Evolutionary conservation across 805 yeast genomes (phyloP).

Genomic region (Metschnikowia bowlesiae): DNA sequence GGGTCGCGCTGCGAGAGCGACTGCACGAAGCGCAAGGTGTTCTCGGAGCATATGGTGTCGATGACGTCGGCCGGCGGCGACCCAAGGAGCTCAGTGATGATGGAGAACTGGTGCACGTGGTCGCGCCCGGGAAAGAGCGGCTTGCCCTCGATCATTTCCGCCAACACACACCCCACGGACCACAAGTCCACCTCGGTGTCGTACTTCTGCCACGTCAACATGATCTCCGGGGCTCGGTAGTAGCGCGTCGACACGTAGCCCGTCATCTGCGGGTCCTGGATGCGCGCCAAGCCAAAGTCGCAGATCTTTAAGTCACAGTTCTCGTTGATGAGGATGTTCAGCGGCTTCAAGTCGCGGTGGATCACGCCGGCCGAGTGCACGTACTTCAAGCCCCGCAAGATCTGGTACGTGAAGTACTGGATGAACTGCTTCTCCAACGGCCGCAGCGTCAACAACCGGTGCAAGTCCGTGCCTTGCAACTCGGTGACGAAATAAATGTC

Average conservation of each 20-base stretch:
- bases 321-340: conserved; percentile 79
- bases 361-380: conserved; percentile 92
- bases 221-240: conserved; percentile 96
- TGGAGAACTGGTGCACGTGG: conserved; percentile 96
- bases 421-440: conserved; percentile 95
- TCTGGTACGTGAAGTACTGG: conserved; percentile 94
- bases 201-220: conserved; percentile 98
- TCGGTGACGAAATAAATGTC: conserved; percentile 97
- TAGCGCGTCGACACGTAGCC: conserved; percentile 95
- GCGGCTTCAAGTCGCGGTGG: conserved; percentile 84
- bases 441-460: conserved; percentile 82
- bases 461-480: conserved; percentile 93
- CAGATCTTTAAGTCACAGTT: conserved; percentile 89
- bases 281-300: conserved; percentile 92
- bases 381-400: conserved; percentile 80
- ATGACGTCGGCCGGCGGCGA: conserved; percentile 96
- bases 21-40: conserved; percentile 89
- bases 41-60: conserved; percentile 92
- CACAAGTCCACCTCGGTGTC: conserved; percentile 96
- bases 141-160: conserved; percentile 96
- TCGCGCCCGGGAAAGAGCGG: conserved; percentile 98
- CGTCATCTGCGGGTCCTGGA: conserved; percentile 98
- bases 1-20: conserved; percentile 91
- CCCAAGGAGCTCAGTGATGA: conserved; percentile 92
- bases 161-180: conserved; percentile 96